Conservation (phyloP, 352 stramenopile genomes). For the Peronosclerospora sorghi region DNA sequence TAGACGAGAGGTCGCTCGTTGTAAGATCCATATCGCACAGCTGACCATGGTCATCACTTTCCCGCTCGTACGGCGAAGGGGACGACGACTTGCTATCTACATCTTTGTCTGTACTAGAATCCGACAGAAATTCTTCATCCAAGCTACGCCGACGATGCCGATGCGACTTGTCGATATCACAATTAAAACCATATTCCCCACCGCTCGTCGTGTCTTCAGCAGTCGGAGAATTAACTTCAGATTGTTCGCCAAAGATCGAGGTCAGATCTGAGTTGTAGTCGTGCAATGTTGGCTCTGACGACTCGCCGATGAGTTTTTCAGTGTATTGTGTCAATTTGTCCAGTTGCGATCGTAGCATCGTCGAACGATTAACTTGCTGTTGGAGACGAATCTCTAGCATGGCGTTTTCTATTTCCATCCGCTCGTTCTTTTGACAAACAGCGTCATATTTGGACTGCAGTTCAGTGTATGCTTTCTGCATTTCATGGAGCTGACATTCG, state of each 20-base stretch:
- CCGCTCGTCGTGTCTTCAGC: slow-evolving; percentile 24
- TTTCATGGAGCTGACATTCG: slow-evolving; percentile 37
- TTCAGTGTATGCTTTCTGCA: slow-evolving; percentile 39
- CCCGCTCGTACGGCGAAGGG: slow-evolving; percentile 9
- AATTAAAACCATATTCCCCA: slow-evolving; percentile 31
- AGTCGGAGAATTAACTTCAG: slow-evolving; percentile 28
- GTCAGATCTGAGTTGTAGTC: slow-evolving; percentile 42
- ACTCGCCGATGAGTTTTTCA: slow-evolving; percentile 48
- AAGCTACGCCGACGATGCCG: slow-evolving; percentile 21
- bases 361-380: slow-evolving; percentile 49
- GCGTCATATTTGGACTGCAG: slow-evolving; percentile 46
- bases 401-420: slow-evolving; percentile 46
- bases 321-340: slow-evolving; percentile 66
- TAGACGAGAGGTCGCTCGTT: slow-evolving; percentile 16
- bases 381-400: slow-evolving; percentile 54
- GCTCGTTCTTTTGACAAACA: slow-evolving; percentile 30
- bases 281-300: slow-evolving; percentile 34
- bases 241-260: slow-evolving; percentile 36
- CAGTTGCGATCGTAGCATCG: slow-evolving; percentile 52
- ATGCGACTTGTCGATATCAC: slow-evolving; percentile 27
- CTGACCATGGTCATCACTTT: slow-evolving; percentile 24
- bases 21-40: slow-evolving; percentile 18
- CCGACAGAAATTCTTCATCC: slow-evolving; percentile 51
- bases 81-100: slow-evolving; percentile 25
- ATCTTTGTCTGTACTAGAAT: slow-evolving; percentile 37